Evolutionary conservation across 2,329 filamentous ascomycete species (phyloP), one percentile per base, ranked within the genome.

Genomic region (Tolypocladium capitatum): DNA sequence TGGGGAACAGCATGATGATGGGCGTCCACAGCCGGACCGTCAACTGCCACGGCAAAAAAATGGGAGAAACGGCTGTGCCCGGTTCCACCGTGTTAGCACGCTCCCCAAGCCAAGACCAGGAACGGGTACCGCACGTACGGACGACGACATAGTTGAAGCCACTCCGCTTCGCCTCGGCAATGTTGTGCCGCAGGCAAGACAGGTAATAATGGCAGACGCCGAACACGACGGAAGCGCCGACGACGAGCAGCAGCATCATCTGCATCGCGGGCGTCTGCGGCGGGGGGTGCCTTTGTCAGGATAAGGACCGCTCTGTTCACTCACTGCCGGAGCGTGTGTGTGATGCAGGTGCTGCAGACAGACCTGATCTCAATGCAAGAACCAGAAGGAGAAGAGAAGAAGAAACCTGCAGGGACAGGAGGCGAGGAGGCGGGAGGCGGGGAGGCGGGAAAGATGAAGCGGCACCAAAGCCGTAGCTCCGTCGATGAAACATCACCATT

Each of bases 11-110:
- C 49, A 69, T 70, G 53, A 84, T 68, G 14, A 83, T 48, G 3
- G 75, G 75, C 11, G 78, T 56, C 73, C 72, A 81, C 36, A 81
- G 51, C 45, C 61, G 61, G 53, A 72, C 68, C 2, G 75, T 74
- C 27, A 81, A 56, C 48, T 81, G 68, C 75, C 80, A 84, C 21
- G 70, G 56, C 16, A 69, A 54, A 53, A 72, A 74, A 57, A 76
- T 73, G 1, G 74, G 69, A 20, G 65, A 68, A 38, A 68, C 59
- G 14, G 75, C 75, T 78, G 50, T 35, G 38, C 21, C 3, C 2
- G 21, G 21, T 27, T 3, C 11, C 6, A 10, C 21, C 16, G 4
- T 9, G 38, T 41, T 9, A 41, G 44, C 7, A 42, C 8, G 24
- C 41, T 45, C 27, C 3, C 36, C 1, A 8, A 3, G 38, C 8